Evolutionary conservation across 1,284 basidiomycete species (phyloP), one percentile per base, ranked within the genome.

Genomic region (Pascua guehoae): DNA sequence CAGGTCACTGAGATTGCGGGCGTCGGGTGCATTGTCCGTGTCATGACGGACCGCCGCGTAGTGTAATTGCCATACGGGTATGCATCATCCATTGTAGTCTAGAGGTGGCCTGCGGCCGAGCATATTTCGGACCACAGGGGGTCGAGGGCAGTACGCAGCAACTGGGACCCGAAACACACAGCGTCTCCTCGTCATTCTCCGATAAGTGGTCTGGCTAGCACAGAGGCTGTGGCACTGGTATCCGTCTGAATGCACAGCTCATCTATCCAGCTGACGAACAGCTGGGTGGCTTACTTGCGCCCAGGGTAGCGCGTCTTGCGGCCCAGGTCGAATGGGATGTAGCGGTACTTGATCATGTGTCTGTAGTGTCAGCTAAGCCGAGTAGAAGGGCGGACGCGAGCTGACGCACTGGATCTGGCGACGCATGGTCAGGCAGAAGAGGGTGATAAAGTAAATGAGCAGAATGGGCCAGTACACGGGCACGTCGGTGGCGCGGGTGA

Each of bases 271-370:
- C 24, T 32, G 24, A 32, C 24, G 24, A 32, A 32, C 24, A 32
- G 24, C 24, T 24, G 17, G 12, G 48, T 24, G 18, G 38, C 15
- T 42, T 68, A 74, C 67, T 76, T 77, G 65, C 66, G 66, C 32
- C 68, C 66, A 3, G 49, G 48, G 51, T 74, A 75, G 46, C 73
- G 66, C 44, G 66, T 63, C 71, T 75, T 77, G 60, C 71, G 70
- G 51, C 74, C 74, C 18, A 75, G 62, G 60, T 74, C 76, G 55
- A 73, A 75, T 12, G 71, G 71, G 37, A 76, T 71, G 77, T 91
- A 95, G 75, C 90, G 92, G 82, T 98, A 97, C 79, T 95, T 95
- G 82, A 96, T 89, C 95, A 98, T 98, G 79, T 98, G 95, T 70
- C 91, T 94, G 73, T 11, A 45, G 50, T 24, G 41, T 47, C 16